Evolutionary conservation across 352 stramenopile genomes (phyloP), one percentile per base, ranked within the genome.

Genomic region (Phytopythium oedochilum): DNA sequence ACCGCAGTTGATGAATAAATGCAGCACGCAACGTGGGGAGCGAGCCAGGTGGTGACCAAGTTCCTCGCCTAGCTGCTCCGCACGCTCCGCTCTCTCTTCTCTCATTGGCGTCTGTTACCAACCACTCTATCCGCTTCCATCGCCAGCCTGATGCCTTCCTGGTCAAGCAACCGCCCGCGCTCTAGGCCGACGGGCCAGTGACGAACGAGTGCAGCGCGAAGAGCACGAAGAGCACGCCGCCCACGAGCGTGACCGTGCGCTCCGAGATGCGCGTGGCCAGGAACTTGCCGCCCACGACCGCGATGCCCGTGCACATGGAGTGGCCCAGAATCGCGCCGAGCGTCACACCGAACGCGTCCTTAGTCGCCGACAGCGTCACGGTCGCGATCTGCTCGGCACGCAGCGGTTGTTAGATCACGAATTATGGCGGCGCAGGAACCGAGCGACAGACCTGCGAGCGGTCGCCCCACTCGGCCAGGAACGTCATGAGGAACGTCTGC

Each of bases 381-480:
- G 97, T 99, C 36, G 97, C 97, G 69, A 99, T 99, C 73, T 85
- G 56, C 18, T 39, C 14, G 34, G 6, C 34, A n/a, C 4, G n/a
- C 34, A n/a, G n/a, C 34, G 14, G 15, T 10, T 38, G 10, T 36
- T 9, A 5, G 14, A 26, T 42, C 29, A 10, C 29, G 9, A 32
- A 32, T 9, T 32, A 32, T n/a, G n/a, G 9, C 9, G 29, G 29
- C 5, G 29, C 29, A 32, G 29, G 5, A 32, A 10, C 5, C 29
- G 29, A 9, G 29, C 9, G 31, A 22, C 49, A 70, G 55, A 45
- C 39, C 69, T 99, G 96, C 29, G 94, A 99, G 32, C 97, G 94
- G 76, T 99, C 97, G 17, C 97, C 97, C 97, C 97, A 99, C 71
- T 99, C 97, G 0, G 97, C 97, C 53, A 99, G 71, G 65, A 99